Evolutionary conservation across 768 basidiomycete species (phyloP).

Genomic region (Melanogaster broomeanus): DNA sequence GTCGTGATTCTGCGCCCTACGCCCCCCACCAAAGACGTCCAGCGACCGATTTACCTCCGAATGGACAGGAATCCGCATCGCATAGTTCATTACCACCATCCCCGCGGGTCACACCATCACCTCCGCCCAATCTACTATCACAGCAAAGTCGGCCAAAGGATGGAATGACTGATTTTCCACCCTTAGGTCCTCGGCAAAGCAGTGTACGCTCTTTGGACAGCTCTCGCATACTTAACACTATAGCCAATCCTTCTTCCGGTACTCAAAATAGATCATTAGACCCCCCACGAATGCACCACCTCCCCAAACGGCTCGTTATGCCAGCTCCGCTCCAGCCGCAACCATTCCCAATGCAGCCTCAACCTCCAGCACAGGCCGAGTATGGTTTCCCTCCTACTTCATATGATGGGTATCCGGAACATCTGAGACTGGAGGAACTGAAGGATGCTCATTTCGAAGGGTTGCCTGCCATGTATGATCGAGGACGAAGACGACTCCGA

Average conservation of each 20-base stretch:
- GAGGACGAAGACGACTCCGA: conserved; percentile 21
- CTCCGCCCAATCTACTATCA: conserved; percentile 1
- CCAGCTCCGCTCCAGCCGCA: conserved; percentile 61
- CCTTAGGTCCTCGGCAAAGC: conserved; percentile 5
- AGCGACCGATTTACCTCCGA: conserved; percentile 22
- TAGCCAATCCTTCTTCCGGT: conserved; percentile 2
- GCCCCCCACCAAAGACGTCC: conserved; percentile 10
- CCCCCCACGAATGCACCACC: conserved; percentile 32
- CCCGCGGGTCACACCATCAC: conserved; percentile 4
- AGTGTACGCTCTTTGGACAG: conserved; percentile 10
- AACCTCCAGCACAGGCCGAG: conserved; percentile 15
- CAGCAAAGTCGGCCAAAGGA: conserved; percentile 5
- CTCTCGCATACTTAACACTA: conserved; percentile 1
- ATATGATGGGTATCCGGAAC: conserved; percentile 10
- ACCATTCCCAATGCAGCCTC: background rate
- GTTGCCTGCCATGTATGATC: conserved; percentile 7
- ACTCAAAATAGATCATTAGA: conserved; percentile 10
- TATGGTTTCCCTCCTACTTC: conserved; percentile 10
- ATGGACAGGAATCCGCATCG: conserved; percentile 15
- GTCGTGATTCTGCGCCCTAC: conserved; percentile 14
- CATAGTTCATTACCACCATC: conserved; percentile 7
- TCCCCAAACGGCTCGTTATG: conserved; percentile 74
- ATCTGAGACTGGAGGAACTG: background rate
- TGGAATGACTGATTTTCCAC: background rate
- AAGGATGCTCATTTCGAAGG: conserved; percentile 4